Evolutionary conservation across 2,329 filamentous ascomycete genomes (phyloP).

Genomic region (Xylaria arbuscula): DNA sequence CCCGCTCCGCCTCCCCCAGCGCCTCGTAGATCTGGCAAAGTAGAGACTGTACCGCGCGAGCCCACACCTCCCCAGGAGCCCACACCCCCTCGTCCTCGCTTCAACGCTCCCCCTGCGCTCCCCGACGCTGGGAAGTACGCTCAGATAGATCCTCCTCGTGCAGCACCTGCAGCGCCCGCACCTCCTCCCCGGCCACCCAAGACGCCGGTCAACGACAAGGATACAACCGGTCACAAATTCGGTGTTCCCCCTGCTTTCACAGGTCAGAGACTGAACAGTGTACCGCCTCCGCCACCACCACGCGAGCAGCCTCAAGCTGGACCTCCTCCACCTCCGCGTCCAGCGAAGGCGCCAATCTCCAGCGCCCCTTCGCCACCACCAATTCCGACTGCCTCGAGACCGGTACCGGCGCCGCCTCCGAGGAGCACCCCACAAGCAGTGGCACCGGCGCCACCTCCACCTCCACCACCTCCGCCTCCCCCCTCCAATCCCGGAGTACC

Average conservation of each 20-base stretch:
- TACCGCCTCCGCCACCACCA: conserved; percentile 79
- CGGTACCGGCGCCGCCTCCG: conserved; percentile 63
- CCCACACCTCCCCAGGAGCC: conserved; percentile 75
- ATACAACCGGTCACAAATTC: conserved; percentile 67
- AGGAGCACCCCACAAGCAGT: conserved; percentile 57
- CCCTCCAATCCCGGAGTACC: conserved; percentile 29
- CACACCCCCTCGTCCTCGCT: conserved; percentile 76
- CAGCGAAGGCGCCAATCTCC: conserved; percentile 53
- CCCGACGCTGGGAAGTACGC: conserved; percentile 91
- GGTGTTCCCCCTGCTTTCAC: conserved; percentile 83
- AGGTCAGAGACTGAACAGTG: conserved; percentile 67
- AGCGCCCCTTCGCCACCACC: conserved; percentile 60
- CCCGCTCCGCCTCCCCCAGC: conserved; percentile 68
- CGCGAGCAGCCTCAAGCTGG: conserved; percentile 49
- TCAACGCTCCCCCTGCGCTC: conserved; percentile 87
- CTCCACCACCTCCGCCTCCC: conserved; percentile 35
- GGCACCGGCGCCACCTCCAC: conserved; percentile 45
- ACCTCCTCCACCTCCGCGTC: conserved; percentile 50
- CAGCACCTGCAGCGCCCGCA: conserved; percentile 66
- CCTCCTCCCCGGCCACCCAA: conserved; percentile 77
- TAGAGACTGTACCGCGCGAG: conserved; percentile 56
- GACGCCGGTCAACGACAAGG: conserved; percentile 74
- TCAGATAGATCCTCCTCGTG: conserved; percentile 61
- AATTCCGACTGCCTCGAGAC: conserved; percentile 59
- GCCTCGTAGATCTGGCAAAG: conserved; percentile 67